phyloP scores from a whole-genome alignment of 2,329 filamentous ascomycete species.

The Fusarium cyanostomum region DNA sequence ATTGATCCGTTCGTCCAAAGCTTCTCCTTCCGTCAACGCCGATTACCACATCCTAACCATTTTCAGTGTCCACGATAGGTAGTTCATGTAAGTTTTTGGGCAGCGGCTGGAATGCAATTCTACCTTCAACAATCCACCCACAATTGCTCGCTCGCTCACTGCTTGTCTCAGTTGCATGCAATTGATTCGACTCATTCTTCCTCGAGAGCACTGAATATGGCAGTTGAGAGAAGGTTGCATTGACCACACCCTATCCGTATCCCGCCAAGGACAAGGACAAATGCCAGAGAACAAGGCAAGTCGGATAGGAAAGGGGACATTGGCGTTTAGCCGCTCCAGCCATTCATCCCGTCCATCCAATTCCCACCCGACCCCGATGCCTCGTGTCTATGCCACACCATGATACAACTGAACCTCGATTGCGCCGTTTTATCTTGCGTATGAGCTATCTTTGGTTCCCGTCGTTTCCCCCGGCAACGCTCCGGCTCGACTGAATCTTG shows the following conservation, averaged over 20 bases:
- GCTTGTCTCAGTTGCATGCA: slow-evolving; percentile 8
- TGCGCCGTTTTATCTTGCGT: not conserved
- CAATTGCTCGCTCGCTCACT: not conserved
- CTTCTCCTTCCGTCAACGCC: slow-evolving; percentile 16
- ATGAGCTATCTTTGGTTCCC: not conserved
- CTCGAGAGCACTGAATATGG: not conserved
- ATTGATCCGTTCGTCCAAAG: slow-evolving; percentile 22
- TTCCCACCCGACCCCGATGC: slow-evolving; percentile 7
- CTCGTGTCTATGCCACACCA: slow-evolving; percentile 19
- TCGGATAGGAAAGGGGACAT: slow-evolving; percentile 7
- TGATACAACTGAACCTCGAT: slow-evolving; percentile 11
- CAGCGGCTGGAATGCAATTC: not conserved
- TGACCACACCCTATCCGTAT: slow-evolving; percentile 43
- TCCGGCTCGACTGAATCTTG: not conserved
- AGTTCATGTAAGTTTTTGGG: too few relatives aligned
- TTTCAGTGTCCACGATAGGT: not conserved
- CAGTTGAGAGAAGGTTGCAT: slow-evolving; percentile 30
- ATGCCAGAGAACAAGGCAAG: slow-evolving; percentile 15
- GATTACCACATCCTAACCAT: not conserved
- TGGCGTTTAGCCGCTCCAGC: slow-evolving; percentile 32
- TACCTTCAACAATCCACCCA: not conserved
- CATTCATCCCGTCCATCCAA: slow-evolving; percentile 17
- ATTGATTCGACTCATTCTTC: slow-evolving; percentile 1
- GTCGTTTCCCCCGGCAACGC: not conserved
- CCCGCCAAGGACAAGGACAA: slow-evolving; percentile 20